Base-by-base conservation (phyloP, 768 basidiomycete genomes). In the Collybia sordida region DNA sequence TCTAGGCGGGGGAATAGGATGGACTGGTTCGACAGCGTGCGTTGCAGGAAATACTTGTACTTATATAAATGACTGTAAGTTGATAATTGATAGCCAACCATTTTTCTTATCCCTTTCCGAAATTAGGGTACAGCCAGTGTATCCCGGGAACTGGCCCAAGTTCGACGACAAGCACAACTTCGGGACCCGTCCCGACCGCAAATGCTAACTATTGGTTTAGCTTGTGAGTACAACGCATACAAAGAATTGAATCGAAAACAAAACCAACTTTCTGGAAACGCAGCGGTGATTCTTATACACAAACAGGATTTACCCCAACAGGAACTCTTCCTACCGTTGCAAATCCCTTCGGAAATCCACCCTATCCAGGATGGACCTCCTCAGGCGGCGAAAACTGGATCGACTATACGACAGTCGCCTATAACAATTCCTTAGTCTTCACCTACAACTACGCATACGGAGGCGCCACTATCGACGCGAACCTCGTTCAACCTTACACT, bases 361-460 rank as follows among this genome's bases (percentile, higher is more conserved):
- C 73, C 1, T 82, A 77, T 61, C 80, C 80, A 1, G 80, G 80
- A 14, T 77, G 59, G 54, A 82, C 77, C 3, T 74, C 75, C 0
- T 78, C 76, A 15, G 79, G 80, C 6, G 81, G 82, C 8, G 68
- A 70, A 31, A 84, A 84, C 65, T 86, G 80, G 80, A 75, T 85
- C 49, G 83, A 81, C 57, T 75, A 72, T 50, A 66, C 72, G 47
- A 80, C 81, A 0, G 69, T 72, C 1, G 64, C 70, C 17, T 75
- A 75, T 69, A 86, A 85, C 69, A 74, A 68, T 37, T 79, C 82
- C 7, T 59, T 73, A 9, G 46, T 83, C 38, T 69, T 81, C 57
- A 83, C 81, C 0, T 88, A 83, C 64, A 81, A 87, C 67, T 81
- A 80, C 52, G 86, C 86, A 0, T 82, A 78, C 47, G 81, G 85